Conservation (phyloP, 2,329 filamentous ascomycete species). For the Alternaria gansuensis region DNA sequence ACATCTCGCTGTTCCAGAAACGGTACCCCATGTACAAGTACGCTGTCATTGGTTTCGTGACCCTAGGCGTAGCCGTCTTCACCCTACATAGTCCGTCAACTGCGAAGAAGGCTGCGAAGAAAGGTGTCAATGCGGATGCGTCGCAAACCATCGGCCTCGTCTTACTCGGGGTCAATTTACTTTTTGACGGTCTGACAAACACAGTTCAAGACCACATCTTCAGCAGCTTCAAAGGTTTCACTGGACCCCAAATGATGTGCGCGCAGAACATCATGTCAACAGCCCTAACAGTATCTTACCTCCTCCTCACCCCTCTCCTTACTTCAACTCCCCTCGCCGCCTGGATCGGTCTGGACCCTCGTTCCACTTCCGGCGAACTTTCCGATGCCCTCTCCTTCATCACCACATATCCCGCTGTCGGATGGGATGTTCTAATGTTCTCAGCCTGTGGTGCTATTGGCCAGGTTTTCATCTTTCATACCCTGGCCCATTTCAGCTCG, state of each 20-base stretch:
- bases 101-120: conserved; percentile 51
- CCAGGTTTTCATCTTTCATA: conserved; percentile 96
- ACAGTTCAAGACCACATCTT: conserved; percentile 97
- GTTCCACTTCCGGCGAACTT: conserved; percentile 69
- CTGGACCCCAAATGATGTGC: conserved; percentile 99
- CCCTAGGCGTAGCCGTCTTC: conserved; percentile 91
- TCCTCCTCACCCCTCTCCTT: conserved; percentile 82
- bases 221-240: conserved; percentile 75
- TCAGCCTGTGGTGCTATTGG: conserved; percentile 89
- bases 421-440: conserved; percentile 89
- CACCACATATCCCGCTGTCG: conserved; percentile 78
- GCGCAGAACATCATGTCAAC: conserved; percentile 92
- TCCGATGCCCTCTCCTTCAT: conserved; percentile 82
- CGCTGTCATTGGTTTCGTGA: conserved; percentile 88
- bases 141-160: conserved; percentile 81
- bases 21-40: conserved; percentile 97
- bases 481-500: conserved; percentile 88
- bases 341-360: conserved; percentile 52
- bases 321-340: conserved; percentile 64
- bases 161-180: conserved; percentile 84
- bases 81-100: conserved; percentile 76
- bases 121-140: conserved; percentile 65
- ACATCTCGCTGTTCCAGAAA: conserved; percentile 89
- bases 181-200: conserved; percentile 96
- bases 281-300: conserved; percentile 76